Conservation (phyloP, 129 eudicot genomes). For the Saussurea involucrata region DNA sequence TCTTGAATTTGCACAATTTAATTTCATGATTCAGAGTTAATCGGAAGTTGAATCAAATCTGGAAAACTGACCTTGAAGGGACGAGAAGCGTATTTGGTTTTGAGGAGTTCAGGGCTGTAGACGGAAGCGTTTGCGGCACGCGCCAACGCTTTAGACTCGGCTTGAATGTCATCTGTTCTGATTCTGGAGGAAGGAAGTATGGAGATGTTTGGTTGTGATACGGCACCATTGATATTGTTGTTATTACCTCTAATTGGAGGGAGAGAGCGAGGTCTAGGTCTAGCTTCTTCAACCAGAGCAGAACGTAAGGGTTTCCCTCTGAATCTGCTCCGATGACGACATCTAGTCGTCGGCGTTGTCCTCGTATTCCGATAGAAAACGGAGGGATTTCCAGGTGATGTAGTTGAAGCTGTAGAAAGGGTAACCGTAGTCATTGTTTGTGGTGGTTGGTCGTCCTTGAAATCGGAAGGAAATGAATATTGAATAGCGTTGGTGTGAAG, state of each 20-base stretch:
- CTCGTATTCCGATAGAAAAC: constrained; percentile 20
- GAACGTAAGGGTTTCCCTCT: constrained; percentile 15
- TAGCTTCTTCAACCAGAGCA: constrained; percentile 59
- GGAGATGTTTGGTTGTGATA: not conserved
- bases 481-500: not conserved
- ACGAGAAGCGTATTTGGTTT: constrained; percentile 62
- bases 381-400: constrained; percentile 21
- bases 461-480: not conserved
- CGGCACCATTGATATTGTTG: constrained; percentile 17
- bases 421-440: constrained; percentile 18
- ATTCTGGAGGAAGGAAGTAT: constrained; percentile 29
- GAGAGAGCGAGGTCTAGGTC: constrained; percentile 41
- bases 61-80: constrained; percentile 51
- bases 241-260: constrained; percentile 33
- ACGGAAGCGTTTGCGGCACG: constrained; percentile 75
- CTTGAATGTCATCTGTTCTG: constrained; percentile 85
- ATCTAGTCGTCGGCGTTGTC: not conserved
- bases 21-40: not conserved
- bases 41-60: not conserved
- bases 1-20: not conserved
- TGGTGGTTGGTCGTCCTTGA: not conserved
- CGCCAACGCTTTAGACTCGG: constrained; percentile 81
- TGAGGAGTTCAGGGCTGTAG: constrained; percentile 63
- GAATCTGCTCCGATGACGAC: constrained; percentile 30
- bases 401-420: constrained; percentile 21